A percentile compares a stretch with the other conserved stretches of the same genome.
Evolutionary conservation across 805 yeast genomes (phyloP).

Genomic region (Starmerella stigmatis): DNA sequence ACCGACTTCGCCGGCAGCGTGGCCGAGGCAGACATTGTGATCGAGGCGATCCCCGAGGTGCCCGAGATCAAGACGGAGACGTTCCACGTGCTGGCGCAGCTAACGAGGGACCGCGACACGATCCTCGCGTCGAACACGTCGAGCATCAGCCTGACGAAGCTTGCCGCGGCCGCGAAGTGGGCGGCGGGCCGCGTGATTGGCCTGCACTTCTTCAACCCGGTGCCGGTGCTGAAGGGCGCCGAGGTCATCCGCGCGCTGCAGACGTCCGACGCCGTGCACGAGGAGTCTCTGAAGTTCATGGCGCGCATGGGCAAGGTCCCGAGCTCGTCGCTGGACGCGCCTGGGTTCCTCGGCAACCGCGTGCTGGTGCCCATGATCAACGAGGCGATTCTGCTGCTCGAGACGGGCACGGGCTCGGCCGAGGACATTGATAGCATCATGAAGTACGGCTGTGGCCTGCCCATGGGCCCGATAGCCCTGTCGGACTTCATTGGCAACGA

Average conservation of each 20-base stretch:
- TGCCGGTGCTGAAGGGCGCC: conserved; percentile 38
- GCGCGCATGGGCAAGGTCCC: conserved; percentile 32
- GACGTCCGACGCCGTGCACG: conserved; percentile 32
- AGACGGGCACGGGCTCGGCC: conserved; percentile 34
- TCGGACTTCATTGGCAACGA: conserved; percentile 39
- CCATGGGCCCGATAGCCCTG: conserved; percentile 37
- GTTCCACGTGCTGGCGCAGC: conserved; percentile 30
- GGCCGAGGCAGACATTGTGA: conserved; percentile 31
- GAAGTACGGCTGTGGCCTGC: conserved; percentile 40
- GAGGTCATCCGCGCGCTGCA: conserved; percentile 37
- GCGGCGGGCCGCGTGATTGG: conserved; percentile 36
- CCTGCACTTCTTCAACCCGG: conserved; percentile 39
- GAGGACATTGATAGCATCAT: conserved; percentile 38
- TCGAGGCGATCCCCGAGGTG: conserved; percentile 39
- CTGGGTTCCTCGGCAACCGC: conserved; percentile 39
- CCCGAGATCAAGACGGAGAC: conserved; percentile 31
- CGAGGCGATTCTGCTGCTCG: conserved; percentile 35
- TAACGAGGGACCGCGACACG: conserved; percentile 22
- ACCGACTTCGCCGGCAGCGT: conserved; percentile 26
- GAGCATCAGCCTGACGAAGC: conserved; percentile 35
- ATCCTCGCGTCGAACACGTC: conserved; percentile 37
- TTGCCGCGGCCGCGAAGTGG: conserved; percentile 36
- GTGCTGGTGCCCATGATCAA: conserved; percentile 37
- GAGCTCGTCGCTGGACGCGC: conserved; percentile 33
- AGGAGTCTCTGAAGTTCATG: conserved; percentile 29